Percentiles rank a stretch among this genome's conserved stretches.
Evolutionary conservation across 192 early-diverging fungal species (phyloP).

Genomic region (Rhizoclosmatium globosum): DNA sequence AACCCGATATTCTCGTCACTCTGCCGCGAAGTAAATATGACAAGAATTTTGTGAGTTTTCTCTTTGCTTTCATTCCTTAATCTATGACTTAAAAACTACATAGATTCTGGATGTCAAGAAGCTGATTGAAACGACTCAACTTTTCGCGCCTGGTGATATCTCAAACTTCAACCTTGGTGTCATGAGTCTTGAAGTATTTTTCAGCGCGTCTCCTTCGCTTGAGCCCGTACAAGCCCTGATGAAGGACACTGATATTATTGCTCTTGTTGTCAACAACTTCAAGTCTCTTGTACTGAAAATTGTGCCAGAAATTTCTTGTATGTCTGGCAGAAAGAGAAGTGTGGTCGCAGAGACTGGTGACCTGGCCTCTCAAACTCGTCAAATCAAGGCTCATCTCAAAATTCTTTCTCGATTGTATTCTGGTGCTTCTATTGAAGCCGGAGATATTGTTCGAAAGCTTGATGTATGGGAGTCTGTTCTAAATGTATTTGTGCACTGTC

Average conservation of each 20-base stretch:
- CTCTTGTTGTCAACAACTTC: not conserved
- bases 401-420: not conserved
- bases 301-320: not conserved
- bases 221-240: not conserved
- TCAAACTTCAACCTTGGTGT: conserved; percentile 3
- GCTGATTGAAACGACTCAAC: conserved; percentile 17
- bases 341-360: too few relatives aligned
- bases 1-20: conserved; percentile 4
- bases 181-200: conserved; percentile 6
- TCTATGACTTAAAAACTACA: not conserved
- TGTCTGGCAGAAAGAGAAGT: too few relatives aligned
- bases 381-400: not conserved
- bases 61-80: not conserved
- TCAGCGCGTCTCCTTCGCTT: not conserved
- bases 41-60: conserved; percentile 10
- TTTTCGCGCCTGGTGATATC: not conserved
- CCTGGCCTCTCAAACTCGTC: not conserved
- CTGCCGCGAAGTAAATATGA: conserved; percentile 32
- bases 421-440: not conserved
- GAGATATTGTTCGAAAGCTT: too few relatives aligned
- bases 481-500: too few relatives aligned
- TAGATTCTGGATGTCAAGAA: conserved; percentile 15
- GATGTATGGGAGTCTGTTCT: too few relatives aligned
- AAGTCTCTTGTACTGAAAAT: not conserved
- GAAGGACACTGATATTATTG: not conserved